A percentile compares a stretch with the other conserved stretches of the same genome.
These are phyloP conservation scores for Bauhinia variegata DNA, from an alignment of 306 rosid genomes.

Conservation along the genomic window DNA sequence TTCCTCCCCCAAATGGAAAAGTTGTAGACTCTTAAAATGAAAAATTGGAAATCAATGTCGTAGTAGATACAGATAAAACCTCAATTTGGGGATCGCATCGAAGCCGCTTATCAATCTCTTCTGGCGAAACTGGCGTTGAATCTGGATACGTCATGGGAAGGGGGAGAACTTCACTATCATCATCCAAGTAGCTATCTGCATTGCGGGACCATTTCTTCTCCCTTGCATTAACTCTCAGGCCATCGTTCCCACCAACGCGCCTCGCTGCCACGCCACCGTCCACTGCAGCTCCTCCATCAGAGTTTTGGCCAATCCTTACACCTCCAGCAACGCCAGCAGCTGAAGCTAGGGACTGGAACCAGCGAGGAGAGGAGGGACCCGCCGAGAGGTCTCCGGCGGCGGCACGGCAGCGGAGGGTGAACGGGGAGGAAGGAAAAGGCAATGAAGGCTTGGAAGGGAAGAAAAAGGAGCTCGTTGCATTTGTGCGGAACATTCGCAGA, in stretches of 20 bases:
- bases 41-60: neutral
- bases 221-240: conserved; percentile 64
- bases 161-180: conserved; percentile 72
- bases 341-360: conserved; percentile 52
- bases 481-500: conserved; percentile 64
- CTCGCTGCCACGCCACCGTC: conserved; percentile 45
- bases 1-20: neutral
- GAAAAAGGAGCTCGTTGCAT: conserved; percentile 46
- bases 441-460: conserved; percentile 35
- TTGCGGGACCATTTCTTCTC: conserved; percentile 78
- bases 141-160: conserved; percentile 90
- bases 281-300: conserved; percentile 45
- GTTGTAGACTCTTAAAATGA: neutral
- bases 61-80: conserved; percentile 42
- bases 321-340: conserved; percentile 51
- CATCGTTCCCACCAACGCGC: conserved; percentile 43
- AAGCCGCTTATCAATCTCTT: conserved; percentile 76
- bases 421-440: neutral
- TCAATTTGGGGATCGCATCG: conserved; percentile 68
- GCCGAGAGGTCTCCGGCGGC: conserved; percentile 52
- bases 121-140: conserved; percentile 69
- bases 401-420: conserved; percentile 56
- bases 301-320: conserved; percentile 44
- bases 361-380: conserved; percentile 50
- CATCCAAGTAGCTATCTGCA: conserved; percentile 73